phyloP scores from a whole-genome alignment of 352 stramenopile species.

The Phytophthora meadii region DNA sequence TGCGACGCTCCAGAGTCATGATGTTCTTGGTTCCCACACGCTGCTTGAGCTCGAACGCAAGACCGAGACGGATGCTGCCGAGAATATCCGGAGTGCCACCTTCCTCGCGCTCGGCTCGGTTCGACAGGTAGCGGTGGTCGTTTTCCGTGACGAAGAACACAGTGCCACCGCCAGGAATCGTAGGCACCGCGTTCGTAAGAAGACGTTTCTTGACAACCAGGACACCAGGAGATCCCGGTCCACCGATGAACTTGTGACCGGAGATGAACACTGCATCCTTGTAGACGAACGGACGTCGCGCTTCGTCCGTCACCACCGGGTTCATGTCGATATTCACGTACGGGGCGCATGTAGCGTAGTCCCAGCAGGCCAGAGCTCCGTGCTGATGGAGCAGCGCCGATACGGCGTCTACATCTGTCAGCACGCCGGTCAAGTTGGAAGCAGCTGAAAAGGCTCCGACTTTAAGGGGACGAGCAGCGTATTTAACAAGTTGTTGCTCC shows the following conservation, averaged over 20 bases:
- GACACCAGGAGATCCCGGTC: constrained; percentile 92
- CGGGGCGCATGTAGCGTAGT: constrained; percentile 96
- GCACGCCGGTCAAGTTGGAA: constrained; percentile 95
- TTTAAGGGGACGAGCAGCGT: constrained; percentile 60
- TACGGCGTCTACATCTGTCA: constrained; percentile 92
- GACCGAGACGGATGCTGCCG: constrained; percentile 92
- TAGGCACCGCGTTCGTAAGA: constrained; percentile 68
- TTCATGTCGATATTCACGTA: constrained; percentile 98
- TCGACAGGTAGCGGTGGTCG: constrained; percentile 82
- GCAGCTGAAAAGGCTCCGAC: constrained; percentile 94
- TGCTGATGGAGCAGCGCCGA: constrained; percentile 92
- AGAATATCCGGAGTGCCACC: constrained; percentile 97
- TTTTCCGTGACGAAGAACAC: constrained; percentile 74
- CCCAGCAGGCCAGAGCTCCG: constrained; percentile 94
- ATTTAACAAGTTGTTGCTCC: constrained; percentile 49
- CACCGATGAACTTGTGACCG: constrained; percentile 97
- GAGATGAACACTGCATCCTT: constrained; percentile 97
- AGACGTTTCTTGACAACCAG: constrained; percentile 96
- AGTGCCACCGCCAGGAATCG: constrained; percentile 55
- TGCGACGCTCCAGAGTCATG: constrained; percentile 51
- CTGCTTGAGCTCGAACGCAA: constrained; percentile 94
- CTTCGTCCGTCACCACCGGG: constrained; percentile 62
- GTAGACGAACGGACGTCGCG: constrained; percentile 47
- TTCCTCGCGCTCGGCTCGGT: constrained; percentile 92
- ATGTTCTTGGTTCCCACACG: constrained; percentile 65